A percentile compares a stretch with the other conserved stretches of the same genome.
phyloP scores from a whole-genome alignment of 306 rosid species.

The Trifolium fragiferum region DNA sequence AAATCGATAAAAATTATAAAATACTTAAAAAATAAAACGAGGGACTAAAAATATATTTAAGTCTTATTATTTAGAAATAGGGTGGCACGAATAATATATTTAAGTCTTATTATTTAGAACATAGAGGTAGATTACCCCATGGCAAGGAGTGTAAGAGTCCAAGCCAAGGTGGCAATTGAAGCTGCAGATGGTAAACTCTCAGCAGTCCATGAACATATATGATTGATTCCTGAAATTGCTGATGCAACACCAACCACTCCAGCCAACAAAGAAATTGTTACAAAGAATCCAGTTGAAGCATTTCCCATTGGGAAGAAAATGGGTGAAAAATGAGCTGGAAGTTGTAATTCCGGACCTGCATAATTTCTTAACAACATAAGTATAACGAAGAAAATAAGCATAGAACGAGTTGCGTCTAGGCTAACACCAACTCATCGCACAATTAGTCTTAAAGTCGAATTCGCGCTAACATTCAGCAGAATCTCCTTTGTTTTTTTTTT shows the following conservation, averaged over 20 bases:
- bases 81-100: background rate
- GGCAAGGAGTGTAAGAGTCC: constrained; percentile 88
- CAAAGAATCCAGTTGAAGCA: constrained; percentile 93
- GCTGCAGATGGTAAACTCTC: constrained; percentile 86
- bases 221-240: constrained; percentile 69
- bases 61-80: background rate
- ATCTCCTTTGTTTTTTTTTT: background rate
- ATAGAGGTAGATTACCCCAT: no score
- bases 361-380: constrained; percentile 40
- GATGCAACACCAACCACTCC: constrained; percentile 94
- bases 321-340: constrained; percentile 92
- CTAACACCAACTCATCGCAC: background rate
- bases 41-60: no score
- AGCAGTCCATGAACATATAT: constrained; percentile 70
- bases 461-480: background rate
- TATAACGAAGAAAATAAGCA: constrained; percentile 31
- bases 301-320: constrained; percentile 92
- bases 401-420: background rate
- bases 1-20: no score
- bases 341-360: constrained; percentile 69
- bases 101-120: no score
- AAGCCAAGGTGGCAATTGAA: constrained; percentile 75
- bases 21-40: no score
- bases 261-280: constrained; percentile 74
- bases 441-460: background rate